Base-by-base conservation (phyloP, 1,284 basidiomycete species). In the Tilletia setariae region DNA sequence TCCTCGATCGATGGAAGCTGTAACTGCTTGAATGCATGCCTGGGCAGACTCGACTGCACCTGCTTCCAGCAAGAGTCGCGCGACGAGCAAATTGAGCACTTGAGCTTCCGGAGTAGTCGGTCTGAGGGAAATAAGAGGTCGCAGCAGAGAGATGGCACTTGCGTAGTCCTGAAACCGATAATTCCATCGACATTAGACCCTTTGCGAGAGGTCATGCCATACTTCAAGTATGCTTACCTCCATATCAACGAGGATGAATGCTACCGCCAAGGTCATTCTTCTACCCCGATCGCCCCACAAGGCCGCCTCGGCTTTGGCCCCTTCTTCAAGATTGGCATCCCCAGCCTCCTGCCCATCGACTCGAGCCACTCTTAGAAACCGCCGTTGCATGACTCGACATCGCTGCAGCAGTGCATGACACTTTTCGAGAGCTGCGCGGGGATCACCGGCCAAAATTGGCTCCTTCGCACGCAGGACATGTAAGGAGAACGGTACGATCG, bases 381-480 rank as follows among this genome's bases (percentile, higher is more conserved):
- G 13, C 63, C 21, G 21, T 42, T 25, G 68, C 69, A 47, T 68
- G 65, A 51, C 70, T 66, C 3, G 70, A 0, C 15, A 63, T 61
- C n/a, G 43, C 44, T 13, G 66, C 7, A 1, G 63, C 2, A 25
- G 70, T 69, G 1, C 71, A 66, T 46, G 68, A 47, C 62, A 46
- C 19, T 44, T 32, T 15, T 69, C 64, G 68, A 69, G 65, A 4
- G 64, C 51, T 7, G 35, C 35, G n/a, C 32, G 30, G n/a, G 46
- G 43, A 16, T 66, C 64, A 32, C 64, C 68, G 16, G 53, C 21
- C 19, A 66, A 43, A 8, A 51, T 25, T 0, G 68, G 66, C 30
- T 75, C 71, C 0, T 65, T 70, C 0, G 70, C 74, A 2, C 56
- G 32, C 9, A 75, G 23, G 47, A 72, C 72, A 2, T 65, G 49